Percentiles rank a stretch among this genome's conserved stretches.
Conservation (phyloP, 805 yeast genomes). For the Candida namnaoensis region DNA sequence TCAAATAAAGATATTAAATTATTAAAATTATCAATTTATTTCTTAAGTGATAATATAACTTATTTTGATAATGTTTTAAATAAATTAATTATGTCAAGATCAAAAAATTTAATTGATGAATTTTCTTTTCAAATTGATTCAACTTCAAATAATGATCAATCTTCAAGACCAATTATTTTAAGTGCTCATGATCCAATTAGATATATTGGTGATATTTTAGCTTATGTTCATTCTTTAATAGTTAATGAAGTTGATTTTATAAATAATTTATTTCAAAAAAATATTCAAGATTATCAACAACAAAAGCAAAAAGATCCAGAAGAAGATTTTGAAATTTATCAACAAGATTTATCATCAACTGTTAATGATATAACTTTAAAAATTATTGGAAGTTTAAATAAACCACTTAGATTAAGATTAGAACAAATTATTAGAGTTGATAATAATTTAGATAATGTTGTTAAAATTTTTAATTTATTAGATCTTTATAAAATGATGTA, state of each 20-base stretch:
- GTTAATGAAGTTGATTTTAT: slow-evolving; percentile 83
- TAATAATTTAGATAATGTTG: slow-evolving; percentile 42
- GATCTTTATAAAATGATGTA: slow-evolving; percentile 68
- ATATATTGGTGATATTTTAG: slow-evolving; percentile 80
- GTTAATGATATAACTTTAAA: slow-evolving; percentile 31
- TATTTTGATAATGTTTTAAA: slow-evolving; percentile 51
- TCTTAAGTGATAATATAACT: slow-evolving; percentile 32
- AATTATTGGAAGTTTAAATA: slow-evolving; percentile 44
- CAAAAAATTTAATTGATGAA: slow-evolving; percentile 55
- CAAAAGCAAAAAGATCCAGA: slow-evolving; percentile 17
- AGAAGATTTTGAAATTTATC: slow-evolving; percentile 12
- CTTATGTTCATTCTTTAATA: slow-evolving; percentile 77
- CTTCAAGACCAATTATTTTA: slow-evolving; percentile 43
- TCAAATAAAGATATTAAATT: slow-evolving; percentile 9
- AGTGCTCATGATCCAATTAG: slow-evolving; percentile 76
- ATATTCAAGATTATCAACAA: slow-evolving; percentile 14
- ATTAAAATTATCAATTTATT: slow-evolving; percentile 24
- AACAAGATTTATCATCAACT: slow-evolving; percentile 7
- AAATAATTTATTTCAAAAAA: slow-evolving; percentile 45
- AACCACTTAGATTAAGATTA: slow-evolving; percentile 52
- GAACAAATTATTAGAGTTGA: slow-evolving; percentile 67
- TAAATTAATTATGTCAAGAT: slow-evolving; percentile 61
- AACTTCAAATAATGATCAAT: slow-evolving; percentile 13
- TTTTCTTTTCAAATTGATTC: slow-evolving; percentile 47
- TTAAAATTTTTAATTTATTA: slow-evolving; percentile 53